Percentiles rank a stretch among this genome's conserved stretches.
Evolutionary conservation across 2,329 filamentous ascomycete genomes (phyloP).

Genomic region (Ophiostoma triangulosporum): DNA sequence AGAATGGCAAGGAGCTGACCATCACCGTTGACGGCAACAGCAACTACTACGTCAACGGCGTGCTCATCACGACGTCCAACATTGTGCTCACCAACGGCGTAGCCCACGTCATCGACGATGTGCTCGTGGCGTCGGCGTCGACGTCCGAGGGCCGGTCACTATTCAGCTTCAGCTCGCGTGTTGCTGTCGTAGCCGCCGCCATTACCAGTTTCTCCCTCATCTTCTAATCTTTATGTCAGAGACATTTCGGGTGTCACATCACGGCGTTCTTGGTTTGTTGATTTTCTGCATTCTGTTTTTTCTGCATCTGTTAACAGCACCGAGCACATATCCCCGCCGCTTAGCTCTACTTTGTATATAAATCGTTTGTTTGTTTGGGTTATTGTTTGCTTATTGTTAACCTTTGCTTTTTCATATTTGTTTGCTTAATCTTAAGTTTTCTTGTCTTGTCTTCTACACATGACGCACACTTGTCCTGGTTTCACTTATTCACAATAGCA

Average conservation of each 20-base stretch:
- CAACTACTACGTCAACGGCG: constrained; percentile 12
- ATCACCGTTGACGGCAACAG: constrained; percentile 9
- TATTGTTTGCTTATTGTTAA: neutral
- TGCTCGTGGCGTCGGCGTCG: constrained; percentile 9
- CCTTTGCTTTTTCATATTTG: neutral
- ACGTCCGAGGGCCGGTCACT: constrained; percentile 1
- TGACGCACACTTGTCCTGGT: too few species aligned
- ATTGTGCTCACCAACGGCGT: constrained; percentile 11
- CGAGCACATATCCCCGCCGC: neutral
- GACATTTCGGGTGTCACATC: too few species aligned
- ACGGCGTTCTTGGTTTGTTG: neutral
- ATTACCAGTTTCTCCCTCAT: constrained; percentile 3
- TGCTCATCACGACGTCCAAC: constrained; percentile 10
- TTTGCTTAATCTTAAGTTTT: too few species aligned
- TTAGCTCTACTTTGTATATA: neutral
- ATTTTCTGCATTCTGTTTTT: neutral
- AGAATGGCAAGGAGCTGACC: constrained; percentile 9
- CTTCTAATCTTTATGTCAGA: neutral
- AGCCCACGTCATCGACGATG: constrained; percentile 8
- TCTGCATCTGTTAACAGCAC: too few species aligned
- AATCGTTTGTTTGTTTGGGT: neutral
- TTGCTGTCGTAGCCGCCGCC: neutral
- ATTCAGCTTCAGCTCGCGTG: neutral
- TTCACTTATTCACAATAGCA: too few species aligned
- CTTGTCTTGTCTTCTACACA: neutral